phyloP scores from a whole-genome alignment of 768 basidiomycete genomes.

The Leccinum variicolor region DNA sequence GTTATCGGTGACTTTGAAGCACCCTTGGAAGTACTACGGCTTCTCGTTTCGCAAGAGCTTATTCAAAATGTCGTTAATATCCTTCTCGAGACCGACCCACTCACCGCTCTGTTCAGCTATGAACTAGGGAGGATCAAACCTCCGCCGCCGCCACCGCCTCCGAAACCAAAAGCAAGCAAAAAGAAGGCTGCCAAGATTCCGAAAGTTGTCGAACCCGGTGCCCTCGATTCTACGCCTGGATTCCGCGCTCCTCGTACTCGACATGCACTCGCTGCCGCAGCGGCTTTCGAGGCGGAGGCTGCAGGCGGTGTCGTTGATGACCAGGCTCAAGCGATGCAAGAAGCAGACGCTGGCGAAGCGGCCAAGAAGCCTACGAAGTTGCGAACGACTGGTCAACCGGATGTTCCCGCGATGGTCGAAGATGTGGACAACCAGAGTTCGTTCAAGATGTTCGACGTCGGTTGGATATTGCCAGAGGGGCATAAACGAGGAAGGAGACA shows the following conservation, averaged over 20 bases:
- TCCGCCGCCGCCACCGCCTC: constrained; percentile 54
- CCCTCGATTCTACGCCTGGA: constrained; percentile 40
- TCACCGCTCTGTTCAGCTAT: constrained; percentile 65
- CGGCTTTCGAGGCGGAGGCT: constrained; percentile 44
- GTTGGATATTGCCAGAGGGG: constrained; percentile 84
- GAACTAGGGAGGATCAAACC: constrained; percentile 63
- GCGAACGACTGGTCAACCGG: constrained; percentile 29
- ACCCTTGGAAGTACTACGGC: constrained; percentile 50
- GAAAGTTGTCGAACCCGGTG: constrained; percentile 19
- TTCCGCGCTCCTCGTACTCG: constrained; percentile 52
- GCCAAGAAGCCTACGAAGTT: constrained; percentile 28
- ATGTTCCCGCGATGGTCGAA: constrained; percentile 58
- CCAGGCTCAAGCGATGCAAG: not conserved
- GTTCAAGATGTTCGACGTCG: constrained; percentile 80
- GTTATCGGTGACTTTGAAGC: constrained; percentile 74
- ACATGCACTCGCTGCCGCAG: constrained; percentile 38
- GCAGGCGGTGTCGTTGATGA: constrained; percentile 15
- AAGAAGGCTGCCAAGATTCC: constrained; percentile 33
- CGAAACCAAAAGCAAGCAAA: constrained; percentile 40
- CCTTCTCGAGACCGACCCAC: constrained; percentile 52
- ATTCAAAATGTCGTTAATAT: constrained; percentile 55
- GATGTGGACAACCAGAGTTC: constrained; percentile 67
- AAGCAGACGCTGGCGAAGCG: constrained; percentile 11
- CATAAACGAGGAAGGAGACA: constrained; percentile 61
- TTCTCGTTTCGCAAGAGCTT: constrained; percentile 50